A percentile compares a stretch with the other conserved stretches of the same genome.
phyloP scores from a whole-genome alignment of 192 early-diverging fungal species.

The Phycomyces nitens region DNA sequence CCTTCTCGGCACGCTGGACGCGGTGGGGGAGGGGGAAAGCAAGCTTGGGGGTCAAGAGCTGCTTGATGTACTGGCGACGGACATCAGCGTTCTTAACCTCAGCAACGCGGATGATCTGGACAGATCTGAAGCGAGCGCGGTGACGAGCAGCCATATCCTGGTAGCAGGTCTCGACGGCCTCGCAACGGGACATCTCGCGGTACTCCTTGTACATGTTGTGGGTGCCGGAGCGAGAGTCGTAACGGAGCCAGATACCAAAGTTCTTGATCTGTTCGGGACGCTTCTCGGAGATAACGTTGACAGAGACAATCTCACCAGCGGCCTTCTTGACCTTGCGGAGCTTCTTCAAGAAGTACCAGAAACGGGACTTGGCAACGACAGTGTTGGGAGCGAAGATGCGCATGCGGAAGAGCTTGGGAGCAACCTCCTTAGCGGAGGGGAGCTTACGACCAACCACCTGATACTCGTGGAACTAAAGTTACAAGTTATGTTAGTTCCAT shows the following conservation, averaged over 20 bases:
- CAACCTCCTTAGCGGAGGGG: slow-evolving; percentile 86
- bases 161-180: slow-evolving; percentile 71
- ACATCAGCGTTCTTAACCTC: slow-evolving; percentile 86
- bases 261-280: slow-evolving; percentile 91
- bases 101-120: slow-evolving; percentile 99
- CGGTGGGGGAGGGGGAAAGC: slow-evolving; percentile 99
- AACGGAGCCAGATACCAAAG: slow-evolving; percentile 99
- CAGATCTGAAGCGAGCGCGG: slow-evolving; percentile 93
- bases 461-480: slow-evolving; percentile 28
- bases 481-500: neutral
- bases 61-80: slow-evolving; percentile 96
- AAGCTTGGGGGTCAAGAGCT: slow-evolving; percentile 84
- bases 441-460: slow-evolving; percentile 91
- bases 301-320: slow-evolving; percentile 94
- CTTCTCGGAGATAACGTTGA: slow-evolving; percentile 97
- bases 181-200: slow-evolving; percentile 90
- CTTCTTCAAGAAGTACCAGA: slow-evolving; percentile 99
- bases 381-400: slow-evolving; percentile 98
- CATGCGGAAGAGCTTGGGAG: slow-evolving; percentile 97
- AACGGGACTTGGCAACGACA: slow-evolving; percentile 97
- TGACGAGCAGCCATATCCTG: slow-evolving; percentile 99
- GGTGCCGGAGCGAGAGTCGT: slow-evolving; percentile 99
- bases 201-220: slow-evolving; percentile 99
- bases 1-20: slow-evolving; percentile 79
- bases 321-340: slow-evolving; percentile 99